These are phyloP conservation scores for Hypoxylon sp. DNA, from an alignment of 2,329 filamentous ascomycete genomes.

Conservation along the genomic window DNA sequence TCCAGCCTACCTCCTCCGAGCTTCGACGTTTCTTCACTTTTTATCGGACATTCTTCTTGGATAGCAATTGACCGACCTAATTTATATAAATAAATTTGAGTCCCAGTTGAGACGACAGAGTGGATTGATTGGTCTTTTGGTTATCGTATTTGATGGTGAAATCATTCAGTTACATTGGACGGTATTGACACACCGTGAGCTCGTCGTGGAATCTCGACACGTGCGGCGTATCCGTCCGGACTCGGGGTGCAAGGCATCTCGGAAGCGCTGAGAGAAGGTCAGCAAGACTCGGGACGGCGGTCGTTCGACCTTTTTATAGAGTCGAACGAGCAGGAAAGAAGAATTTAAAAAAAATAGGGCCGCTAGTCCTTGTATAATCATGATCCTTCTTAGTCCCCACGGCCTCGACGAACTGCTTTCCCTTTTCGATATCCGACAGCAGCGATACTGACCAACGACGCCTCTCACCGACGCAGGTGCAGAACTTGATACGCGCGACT, in stretches of 20 bases:
- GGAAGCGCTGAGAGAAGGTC: conserved; percentile 5
- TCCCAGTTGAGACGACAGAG: conserved; percentile 3
- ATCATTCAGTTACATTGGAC: conserved; percentile 16
- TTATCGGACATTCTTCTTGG: conserved; percentile 1
- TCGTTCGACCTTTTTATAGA: conserved; percentile 28
- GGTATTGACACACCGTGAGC: conserved; percentile 8
- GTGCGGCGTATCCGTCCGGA: conserved; percentile 20
- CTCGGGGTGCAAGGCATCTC: conserved; percentile 23
- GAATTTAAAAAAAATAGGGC: conserved; percentile 19
- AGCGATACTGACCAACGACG: conserved; percentile 38
- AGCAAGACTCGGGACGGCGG: conserved; percentile 7
- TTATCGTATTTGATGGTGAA: conserved; percentile 11
- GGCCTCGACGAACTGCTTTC: conserved; percentile 45
- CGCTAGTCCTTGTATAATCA: conserved; percentile 34
- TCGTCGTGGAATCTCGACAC: conserved; percentile 15
- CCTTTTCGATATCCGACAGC: conserved; percentile 42
- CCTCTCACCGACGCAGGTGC: conserved; percentile 37
- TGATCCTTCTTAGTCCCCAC: conserved; percentile 41
- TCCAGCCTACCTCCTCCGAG: conserved; percentile 11
- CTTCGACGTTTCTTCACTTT: conserved; percentile 3
- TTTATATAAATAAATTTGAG: conserved; percentile 9
- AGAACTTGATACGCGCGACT: conserved; percentile 36
- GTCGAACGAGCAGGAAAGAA: conserved; percentile 7
- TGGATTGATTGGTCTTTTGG: too few species aligned
- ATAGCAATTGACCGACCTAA: conserved; percentile 7